Evolutionary conservation across 176 grass and related monocot genomes (phyloP).

Genomic region (Aegilops bicornis): DNA sequence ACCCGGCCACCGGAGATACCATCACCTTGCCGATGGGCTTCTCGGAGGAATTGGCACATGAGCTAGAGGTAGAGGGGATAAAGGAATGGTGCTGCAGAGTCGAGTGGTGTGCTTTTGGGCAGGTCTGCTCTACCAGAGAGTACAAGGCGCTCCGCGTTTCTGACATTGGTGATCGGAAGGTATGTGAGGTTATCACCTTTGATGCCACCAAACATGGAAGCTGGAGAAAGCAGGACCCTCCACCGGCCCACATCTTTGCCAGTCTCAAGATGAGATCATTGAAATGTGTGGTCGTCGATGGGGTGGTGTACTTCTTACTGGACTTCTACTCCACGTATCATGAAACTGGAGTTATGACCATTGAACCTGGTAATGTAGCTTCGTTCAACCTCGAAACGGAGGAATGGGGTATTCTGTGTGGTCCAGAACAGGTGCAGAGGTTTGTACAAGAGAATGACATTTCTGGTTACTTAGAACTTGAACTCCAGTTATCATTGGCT

Average conservation of each 20-base stretch:
- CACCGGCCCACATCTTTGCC: not conserved
- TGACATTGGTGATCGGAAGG: not conserved
- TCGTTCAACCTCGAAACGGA: not conserved
- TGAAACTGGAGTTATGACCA: not conserved
- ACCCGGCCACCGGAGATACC: not conserved
- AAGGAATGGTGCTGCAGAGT: accelerated
- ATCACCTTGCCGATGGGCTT: not conserved
- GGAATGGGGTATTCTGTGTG: not conserved
- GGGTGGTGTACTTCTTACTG: not conserved
- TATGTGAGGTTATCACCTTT: not conserved
- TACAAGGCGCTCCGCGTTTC: not conserved
- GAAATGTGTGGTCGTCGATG: not conserved
- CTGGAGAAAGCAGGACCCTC: not conserved
- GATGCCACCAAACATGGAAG: not conserved
- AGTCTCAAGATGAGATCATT: not conserved
- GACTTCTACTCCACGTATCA: not conserved
- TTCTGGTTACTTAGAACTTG: not conserved
- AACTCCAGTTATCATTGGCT: not conserved
- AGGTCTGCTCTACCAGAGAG: not conserved
- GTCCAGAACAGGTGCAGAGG: not conserved
- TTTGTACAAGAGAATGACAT: not conserved
- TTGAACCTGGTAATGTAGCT: not conserved
- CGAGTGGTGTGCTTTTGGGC: not conserved
- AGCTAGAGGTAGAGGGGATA: not conserved
- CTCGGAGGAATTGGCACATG: not conserved